phyloP scores from a whole-genome alignment of 352 stramenopile genomes.

The Bremia lactucae region DNA sequence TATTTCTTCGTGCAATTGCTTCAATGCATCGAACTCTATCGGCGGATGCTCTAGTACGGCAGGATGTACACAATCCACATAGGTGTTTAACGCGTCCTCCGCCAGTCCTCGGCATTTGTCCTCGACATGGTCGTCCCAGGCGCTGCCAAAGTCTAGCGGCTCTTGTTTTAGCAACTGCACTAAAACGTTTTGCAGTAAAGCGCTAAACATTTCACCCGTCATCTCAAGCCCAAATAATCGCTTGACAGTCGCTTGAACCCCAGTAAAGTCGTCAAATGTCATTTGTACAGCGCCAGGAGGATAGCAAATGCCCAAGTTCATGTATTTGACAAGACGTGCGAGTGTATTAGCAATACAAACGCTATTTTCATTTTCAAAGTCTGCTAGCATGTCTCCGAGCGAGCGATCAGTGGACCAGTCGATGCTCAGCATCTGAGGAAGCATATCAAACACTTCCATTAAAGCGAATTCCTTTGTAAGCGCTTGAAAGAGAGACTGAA shows the following conservation, averaged over 20 bases:
- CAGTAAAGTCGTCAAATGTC: slow-evolving; percentile 26
- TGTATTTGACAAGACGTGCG: slow-evolving; percentile 29
- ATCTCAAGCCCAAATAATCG: slow-evolving; percentile 57
- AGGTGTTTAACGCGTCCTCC: slow-evolving; percentile 55
- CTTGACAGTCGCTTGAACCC: slow-evolving; percentile 30
- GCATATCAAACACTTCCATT: slow-evolving; percentile 48
- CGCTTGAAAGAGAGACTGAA: slow-evolving; percentile 35
- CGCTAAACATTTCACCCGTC: slow-evolving; percentile 38
- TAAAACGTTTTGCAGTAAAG: slow-evolving; percentile 26
- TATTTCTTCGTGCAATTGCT: slow-evolving; percentile 66
- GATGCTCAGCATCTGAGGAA: slow-evolving; percentile 43
- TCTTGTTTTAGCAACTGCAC: slow-evolving; percentile 19
- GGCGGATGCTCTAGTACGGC: slow-evolving; percentile 42
- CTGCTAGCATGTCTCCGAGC: slow-evolving; percentile 13
- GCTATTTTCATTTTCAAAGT: slow-evolving; percentile 3
- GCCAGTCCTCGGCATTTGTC: slow-evolving; percentile 36
- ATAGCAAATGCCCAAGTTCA: slow-evolving; percentile 17
- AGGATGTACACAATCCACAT: slow-evolving; percentile 62
- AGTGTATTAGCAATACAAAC: slow-evolving; percentile 9
- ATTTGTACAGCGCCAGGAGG: slow-evolving; percentile 9
- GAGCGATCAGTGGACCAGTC: slow-evolving; percentile 30
- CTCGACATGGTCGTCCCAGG: slow-evolving; percentile 63
- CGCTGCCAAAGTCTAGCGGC: slow-evolving; percentile 39
- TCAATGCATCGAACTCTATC: slow-evolving; percentile 51
- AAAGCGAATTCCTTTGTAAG: slow-evolving; percentile 32